phyloP scores from a whole-genome alignment of 257 asterid species.

The Nicotiana tabacum region DNA sequence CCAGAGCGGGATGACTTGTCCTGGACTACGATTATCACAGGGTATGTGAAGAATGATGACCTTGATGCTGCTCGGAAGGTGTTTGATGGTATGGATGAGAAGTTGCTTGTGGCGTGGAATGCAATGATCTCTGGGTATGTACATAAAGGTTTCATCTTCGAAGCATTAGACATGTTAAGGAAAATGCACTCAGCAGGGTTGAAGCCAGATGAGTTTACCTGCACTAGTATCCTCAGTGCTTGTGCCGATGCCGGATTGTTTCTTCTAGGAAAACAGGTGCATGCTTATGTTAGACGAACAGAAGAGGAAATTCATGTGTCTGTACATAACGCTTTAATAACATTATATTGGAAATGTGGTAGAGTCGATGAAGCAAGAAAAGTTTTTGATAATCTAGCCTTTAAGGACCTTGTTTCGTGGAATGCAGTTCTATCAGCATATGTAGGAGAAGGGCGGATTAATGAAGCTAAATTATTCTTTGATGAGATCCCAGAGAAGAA shows the following conservation, averaged over 20 bases:
- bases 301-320: conserved; percentile 44
- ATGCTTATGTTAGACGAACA: conserved; percentile 48
- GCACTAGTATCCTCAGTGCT: conserved; percentile 52
- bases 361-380: conserved; percentile 43
- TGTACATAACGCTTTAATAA: conserved; percentile 52
- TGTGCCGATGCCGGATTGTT: conserved; percentile 54
- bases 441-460: conserved; percentile 37
- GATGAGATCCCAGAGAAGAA: conserved; percentile 41
- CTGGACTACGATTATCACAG: conserved; percentile 71
- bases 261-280: conserved; percentile 61
- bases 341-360: conserved; percentile 60
- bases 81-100: conserved; percentile 58
- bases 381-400: conserved; percentile 35
- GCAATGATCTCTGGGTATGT: conserved; percentile 74
- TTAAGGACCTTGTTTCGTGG: conserved; percentile 67
- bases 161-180: conserved; percentile 51
- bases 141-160: conserved; percentile 45
- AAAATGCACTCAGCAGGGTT: conserved; percentile 48
- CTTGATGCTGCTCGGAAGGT: conserved; percentile 53
- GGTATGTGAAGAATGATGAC: conserved; percentile 55
- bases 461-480: conserved; percentile 48
- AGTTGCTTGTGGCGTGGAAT: conserved; percentile 67
- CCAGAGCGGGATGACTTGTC: conserved; percentile 47
- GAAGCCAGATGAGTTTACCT: conserved; percentile 52
- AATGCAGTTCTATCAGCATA: conserved; percentile 59